Evolutionary conservation across 176 grass and related monocot species (phyloP), one percentile per base, ranked within the genome.

Genomic region (Musa beccarii): DNA sequence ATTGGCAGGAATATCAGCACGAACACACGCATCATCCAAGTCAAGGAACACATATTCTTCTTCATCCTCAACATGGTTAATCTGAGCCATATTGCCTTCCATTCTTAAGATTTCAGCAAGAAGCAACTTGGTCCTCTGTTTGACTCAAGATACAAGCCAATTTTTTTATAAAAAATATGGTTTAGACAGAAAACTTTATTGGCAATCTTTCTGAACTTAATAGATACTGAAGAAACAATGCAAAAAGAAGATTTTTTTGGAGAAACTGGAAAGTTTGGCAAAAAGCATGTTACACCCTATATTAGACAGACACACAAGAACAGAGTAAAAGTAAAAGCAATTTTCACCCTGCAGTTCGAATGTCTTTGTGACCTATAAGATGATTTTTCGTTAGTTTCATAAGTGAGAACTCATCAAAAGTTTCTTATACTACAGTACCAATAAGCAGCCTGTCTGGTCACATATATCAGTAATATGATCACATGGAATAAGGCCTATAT

Each of bases 1-100:
- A 77, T 84, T 87, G 68, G 88, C 79, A 68, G 68, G 76, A 53
- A 99, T 89, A 83, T 84, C 73, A 11, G 90, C 89, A 82, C 86
- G 78, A 80, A 91, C 72, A 68, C 77, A 93, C 15, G 65, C 57
- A 59, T 89, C 84, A 9, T 80, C 84, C 61, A 99, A 83, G 69
- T 99, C 90, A 71, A 99, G 82, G 49, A 94, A 78, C 3, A 99
- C 54, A 83, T 80, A 86, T 26, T 91, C 88, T 72, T 87, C 88
- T 22, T 90, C 84, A 2, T 82, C 80, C 51, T 79, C 79, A 77
- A 53, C 28, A 76, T 85, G 56, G 22, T 77, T 87, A 24, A 78
- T 61, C 79, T 86, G 69, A 13, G 82, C 69, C 22, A 49, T 16
- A 9, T 21, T 63, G 15, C 78, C 76, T 64, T 85, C 77, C 84